Conservation (phyloP, 768 basidiomycete species). For the Lactarius trivialis region DNA sequence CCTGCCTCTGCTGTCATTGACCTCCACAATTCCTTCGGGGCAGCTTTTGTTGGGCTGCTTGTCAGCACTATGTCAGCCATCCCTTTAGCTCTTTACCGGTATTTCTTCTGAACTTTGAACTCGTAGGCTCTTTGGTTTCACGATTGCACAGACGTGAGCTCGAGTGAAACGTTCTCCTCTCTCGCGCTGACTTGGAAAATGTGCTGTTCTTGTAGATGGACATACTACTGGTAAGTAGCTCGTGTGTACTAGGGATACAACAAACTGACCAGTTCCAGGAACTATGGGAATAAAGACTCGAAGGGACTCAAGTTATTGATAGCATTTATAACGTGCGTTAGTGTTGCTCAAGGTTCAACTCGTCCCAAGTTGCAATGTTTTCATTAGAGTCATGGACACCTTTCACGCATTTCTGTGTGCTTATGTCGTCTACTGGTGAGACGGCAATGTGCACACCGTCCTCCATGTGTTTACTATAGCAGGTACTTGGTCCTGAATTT, state of each 20-base stretch:
- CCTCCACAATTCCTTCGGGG: neutral
- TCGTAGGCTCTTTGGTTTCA: slow-evolving; percentile 1
- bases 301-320: neutral
- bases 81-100: neutral
- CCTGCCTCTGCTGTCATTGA: neutral
- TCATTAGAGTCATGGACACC: slow-evolving; percentile 37
- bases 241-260: too few relatives aligned
- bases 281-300: neutral
- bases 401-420: slow-evolving; percentile 40
- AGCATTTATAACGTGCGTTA: slow-evolving; percentile 1
- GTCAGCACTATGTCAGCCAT: slow-evolving; percentile 1
- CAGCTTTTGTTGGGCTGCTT: slow-evolving; percentile 2
- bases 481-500: slow-evolving; percentile 46
- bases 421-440: slow-evolving; percentile 42
- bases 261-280: neutral
- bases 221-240: neutral
- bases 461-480: neutral
- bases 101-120: neutral
- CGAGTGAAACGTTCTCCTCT: neutral
- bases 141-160: slow-evolving; percentile 4
- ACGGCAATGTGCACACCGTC: neutral
- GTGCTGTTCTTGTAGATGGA: neutral
- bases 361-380: neutral
- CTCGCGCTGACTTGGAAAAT: neutral
- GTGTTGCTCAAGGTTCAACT: too few relatives aligned